phyloP scores from a whole-genome alignment of 177 flowering plant species.

The Vitis hybrid region DNA sequence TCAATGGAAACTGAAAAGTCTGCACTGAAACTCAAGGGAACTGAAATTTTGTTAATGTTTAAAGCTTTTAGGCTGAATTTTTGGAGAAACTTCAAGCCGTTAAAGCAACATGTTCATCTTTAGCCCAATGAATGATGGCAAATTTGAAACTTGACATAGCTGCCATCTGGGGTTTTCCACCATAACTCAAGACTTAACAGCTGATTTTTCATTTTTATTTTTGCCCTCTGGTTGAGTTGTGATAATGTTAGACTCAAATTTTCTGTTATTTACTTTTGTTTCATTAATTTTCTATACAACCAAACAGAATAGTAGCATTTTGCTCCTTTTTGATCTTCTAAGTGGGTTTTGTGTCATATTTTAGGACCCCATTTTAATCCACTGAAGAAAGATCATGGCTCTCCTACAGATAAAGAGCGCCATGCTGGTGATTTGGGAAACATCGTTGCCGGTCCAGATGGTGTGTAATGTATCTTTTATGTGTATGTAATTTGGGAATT shows the following conservation, averaged over 20 bases:
- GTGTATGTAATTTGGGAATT: not conserved
- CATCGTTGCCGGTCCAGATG: conserved; percentile 76
- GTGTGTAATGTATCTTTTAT: conserved; percentile 23
- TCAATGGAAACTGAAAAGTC: too few species aligned
- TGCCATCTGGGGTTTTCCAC: too few species aligned
- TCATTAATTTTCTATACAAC: not conserved
- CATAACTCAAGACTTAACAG: too few species aligned
- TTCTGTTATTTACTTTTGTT: not conserved
- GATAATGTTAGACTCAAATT: not conserved
- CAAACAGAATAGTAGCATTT: not conserved
- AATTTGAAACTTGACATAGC: too few species aligned
- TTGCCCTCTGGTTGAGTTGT: too few species aligned
- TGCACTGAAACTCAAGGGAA: too few species aligned
- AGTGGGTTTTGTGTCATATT: not conserved
- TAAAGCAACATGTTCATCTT: too few species aligned
- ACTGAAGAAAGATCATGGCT: conserved; percentile 70
- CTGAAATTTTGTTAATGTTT: too few species aligned
- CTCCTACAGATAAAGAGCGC: conserved; percentile 62
- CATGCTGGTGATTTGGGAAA: conserved; percentile 97
- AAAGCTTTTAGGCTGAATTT: too few species aligned
- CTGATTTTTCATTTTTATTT: too few species aligned
- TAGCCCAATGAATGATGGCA: too few species aligned
- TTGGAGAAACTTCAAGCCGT: too few species aligned
- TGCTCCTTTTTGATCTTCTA: not conserved
- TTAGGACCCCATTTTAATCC: conserved; percentile 95